phyloP scores from a whole-genome alignment of 2,329 filamentous ascomycete genomes.

The Orbilia oligospora region DNA sequence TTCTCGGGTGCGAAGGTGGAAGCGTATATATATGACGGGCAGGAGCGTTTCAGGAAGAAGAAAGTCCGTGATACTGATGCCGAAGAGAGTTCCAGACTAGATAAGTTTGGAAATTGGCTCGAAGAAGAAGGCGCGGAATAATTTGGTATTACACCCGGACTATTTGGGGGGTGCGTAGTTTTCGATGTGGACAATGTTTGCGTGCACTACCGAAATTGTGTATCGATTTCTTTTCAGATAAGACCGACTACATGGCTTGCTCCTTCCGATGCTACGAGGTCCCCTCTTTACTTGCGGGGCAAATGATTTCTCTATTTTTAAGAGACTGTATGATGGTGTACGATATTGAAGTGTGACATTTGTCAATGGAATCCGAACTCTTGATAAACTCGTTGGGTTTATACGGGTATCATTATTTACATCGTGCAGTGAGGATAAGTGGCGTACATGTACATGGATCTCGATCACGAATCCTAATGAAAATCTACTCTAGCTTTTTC shows the following conservation, averaged over 20 bases:
- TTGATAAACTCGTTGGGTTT: constrained; percentile 10
- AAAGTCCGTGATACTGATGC: constrained; percentile 69
- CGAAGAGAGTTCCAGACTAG: constrained; percentile 67
- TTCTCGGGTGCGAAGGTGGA: constrained; percentile 81
- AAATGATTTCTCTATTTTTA: constrained; percentile 13
- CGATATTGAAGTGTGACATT: constrained; percentile 4
- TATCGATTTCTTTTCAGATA: background rate
- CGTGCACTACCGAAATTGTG: background rate
- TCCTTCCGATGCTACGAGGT: too few relatives aligned
- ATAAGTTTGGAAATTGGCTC: constrained; percentile 64
- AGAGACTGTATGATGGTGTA: constrained; percentile 25
- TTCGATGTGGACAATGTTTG: background rate
- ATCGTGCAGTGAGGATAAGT: constrained; percentile 1
- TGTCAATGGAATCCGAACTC: constrained; percentile 8
- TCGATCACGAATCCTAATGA: background rate
- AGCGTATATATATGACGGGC: constrained; percentile 79
- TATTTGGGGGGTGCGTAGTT: too few relatives aligned
- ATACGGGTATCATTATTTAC: constrained; percentile 53
- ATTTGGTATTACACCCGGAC: background rate
- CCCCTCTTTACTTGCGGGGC: background rate
- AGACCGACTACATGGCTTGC: too few relatives aligned
- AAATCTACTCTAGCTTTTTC: constrained; percentile 65
- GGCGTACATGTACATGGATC: constrained; percentile 7
- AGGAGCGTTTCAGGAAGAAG: constrained; percentile 78
- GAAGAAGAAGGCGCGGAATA: constrained; percentile 61